These are phyloP conservation scores for Hymenochaete sp. DNA, from an alignment of 1,284 basidiomycete genomes.

Conservation along the genomic window DNA sequence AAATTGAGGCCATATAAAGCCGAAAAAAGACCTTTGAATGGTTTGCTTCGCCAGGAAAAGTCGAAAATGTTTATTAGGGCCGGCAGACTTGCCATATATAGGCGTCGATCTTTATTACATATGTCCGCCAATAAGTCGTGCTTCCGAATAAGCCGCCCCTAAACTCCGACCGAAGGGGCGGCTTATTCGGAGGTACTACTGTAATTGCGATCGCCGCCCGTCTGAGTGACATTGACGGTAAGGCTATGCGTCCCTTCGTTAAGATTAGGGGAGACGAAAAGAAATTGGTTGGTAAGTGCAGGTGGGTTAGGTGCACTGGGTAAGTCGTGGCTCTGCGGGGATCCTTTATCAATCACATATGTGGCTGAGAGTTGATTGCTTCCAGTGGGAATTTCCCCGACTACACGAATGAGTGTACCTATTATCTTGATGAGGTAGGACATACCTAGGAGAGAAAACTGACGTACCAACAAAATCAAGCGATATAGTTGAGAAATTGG, in stretches of 20 bases:
- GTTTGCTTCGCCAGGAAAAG: too few relatives aligned
- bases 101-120: too few relatives aligned
- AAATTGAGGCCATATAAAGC: too few relatives aligned
- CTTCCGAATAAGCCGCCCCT: too few relatives aligned
- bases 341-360: slow-evolving; percentile 10
- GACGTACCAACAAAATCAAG: slow-evolving; percentile 1
- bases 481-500: not conserved
- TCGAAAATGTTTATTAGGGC: too few relatives aligned
- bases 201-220: slow-evolving; percentile 10
- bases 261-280: slow-evolving; percentile 9
- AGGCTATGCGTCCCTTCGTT: slow-evolving; percentile 2
- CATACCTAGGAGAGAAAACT: not conserved
- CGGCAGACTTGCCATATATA: too few relatives aligned
- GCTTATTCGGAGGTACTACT: too few relatives aligned
- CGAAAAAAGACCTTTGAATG: too few relatives aligned
- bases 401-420: slow-evolving; percentile 6
- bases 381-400: slow-evolving; percentile 7
- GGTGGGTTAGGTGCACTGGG: not conserved
- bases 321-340: not conserved
- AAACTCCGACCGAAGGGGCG: too few relatives aligned
- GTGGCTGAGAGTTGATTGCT: not conserved
- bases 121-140: too few relatives aligned
- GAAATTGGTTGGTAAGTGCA: not conserved
- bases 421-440: not conserved
- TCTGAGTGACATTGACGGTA: slow-evolving; percentile 7